phyloP scores from a whole-genome alignment of 2,329 filamentous ascomycete species.

The Aspergillus persii region DNA sequence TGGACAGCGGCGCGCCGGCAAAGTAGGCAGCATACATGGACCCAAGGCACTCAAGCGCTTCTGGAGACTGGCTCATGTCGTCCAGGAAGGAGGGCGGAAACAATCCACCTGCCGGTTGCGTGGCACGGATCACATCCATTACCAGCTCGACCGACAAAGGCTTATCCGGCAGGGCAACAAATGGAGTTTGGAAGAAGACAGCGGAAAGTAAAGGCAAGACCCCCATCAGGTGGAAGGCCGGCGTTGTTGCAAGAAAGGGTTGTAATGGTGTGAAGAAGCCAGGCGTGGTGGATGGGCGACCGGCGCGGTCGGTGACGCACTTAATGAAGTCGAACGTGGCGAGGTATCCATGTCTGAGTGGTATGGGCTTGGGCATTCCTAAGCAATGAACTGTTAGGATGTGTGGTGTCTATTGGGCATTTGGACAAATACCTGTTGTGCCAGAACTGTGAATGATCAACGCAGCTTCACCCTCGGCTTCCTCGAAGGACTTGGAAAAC shows the following conservation, averaged over 20 bases:
- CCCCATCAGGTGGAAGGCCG: conserved; percentile 25
- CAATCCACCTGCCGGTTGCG: conserved; percentile 13
- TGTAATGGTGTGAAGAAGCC: conserved; percentile 5
- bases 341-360: background rate
- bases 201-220: conserved; percentile 9
- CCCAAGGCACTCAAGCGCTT: conserved; percentile 10
- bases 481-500: conserved; percentile 17
- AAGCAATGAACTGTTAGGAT: background rate
- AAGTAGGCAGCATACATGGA: conserved; percentile 15
- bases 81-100: conserved; percentile 20
- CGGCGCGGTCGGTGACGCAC: background rate
- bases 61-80: conserved; percentile 16
- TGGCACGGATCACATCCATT: conserved; percentile 7
- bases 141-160: conserved; percentile 19
- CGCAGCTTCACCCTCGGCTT: conserved; percentile 22
- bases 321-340: background rate
- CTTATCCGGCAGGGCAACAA: conserved; percentile 19
- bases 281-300: conserved; percentile 2
- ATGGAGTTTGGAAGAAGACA: conserved; percentile 12
- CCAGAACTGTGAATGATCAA: conserved; percentile 36
- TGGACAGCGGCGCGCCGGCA: conserved; percentile 15
- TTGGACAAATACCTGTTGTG: conserved; percentile 18
- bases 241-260: conserved; percentile 13
- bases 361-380: conserved; percentile 16
- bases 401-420: too few species aligned